Evolutionary conservation across 139 green algal genomes (phyloP).

Genomic region (Coelastrella sp.): DNA sequence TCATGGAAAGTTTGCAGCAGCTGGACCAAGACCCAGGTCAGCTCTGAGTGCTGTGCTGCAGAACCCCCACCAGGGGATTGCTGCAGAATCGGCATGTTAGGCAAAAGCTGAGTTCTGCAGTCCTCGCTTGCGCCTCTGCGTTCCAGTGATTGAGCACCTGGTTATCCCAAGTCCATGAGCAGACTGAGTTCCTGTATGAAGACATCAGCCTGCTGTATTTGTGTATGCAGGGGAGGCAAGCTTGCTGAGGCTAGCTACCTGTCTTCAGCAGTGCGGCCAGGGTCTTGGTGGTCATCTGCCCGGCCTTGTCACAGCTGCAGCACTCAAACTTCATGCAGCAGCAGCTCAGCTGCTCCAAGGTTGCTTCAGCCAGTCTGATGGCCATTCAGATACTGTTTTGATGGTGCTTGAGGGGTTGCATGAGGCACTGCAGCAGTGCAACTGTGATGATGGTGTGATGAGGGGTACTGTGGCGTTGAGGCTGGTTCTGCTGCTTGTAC

Average conservation of each 20-base stretch:
- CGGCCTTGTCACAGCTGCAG: conserved; percentile 27
- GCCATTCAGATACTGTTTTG: background rate
- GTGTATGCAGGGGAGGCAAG: conserved; percentile 8
- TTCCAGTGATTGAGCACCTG: too few species aligned
- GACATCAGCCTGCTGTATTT: background rate
- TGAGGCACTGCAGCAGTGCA: conserved; percentile 42
- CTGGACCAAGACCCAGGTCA: background rate
- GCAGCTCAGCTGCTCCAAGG: conserved; percentile 8
- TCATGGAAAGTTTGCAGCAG: background rate
- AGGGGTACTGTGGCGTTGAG: conserved; percentile 52
- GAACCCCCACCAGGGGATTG: too few species aligned
- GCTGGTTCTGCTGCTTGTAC: conserved; percentile 66
- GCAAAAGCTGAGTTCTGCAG: too few species aligned
- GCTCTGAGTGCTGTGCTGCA: background rate
- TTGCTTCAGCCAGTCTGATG: background rate
- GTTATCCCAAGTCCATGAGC: too few species aligned
- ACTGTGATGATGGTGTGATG: conserved; percentile 60
- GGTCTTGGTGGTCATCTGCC: background rate
- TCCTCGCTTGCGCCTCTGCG: too few species aligned
- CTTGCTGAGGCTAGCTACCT: background rate
- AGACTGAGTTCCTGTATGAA: too few species aligned
- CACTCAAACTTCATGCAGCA: conserved; percentile 26
- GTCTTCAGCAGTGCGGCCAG: background rate
- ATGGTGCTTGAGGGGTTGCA: conserved; percentile 27
- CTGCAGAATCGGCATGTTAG: too few species aligned